Percentiles rank a stretch among this genome's conserved stretches.
Evolutionary conservation across 2,329 filamentous ascomycete species (phyloP).

Genomic region (Curvularia eragrostidis): DNA sequence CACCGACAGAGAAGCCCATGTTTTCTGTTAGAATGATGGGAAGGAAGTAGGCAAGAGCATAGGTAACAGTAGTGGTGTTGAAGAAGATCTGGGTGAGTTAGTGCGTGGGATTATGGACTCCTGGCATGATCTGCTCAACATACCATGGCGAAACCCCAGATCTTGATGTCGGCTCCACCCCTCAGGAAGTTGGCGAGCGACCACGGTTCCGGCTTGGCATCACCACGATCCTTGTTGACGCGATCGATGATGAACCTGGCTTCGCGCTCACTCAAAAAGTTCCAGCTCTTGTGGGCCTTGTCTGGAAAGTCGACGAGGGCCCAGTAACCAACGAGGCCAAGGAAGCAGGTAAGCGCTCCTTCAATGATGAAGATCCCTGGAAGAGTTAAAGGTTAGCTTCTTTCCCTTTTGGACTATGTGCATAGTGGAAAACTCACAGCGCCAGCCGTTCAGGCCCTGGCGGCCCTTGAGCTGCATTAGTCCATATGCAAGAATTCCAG

Average conservation of each 20-base stretch:
- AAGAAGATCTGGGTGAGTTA: slow-evolving; percentile 55
- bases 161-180: slow-evolving; percentile 58
- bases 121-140: slow-evolving; percentile 31
- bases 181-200: slow-evolving; percentile 56
- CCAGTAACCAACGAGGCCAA: slow-evolving; percentile 52
- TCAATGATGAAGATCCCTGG: slow-evolving; percentile 56
- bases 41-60: slow-evolving; percentile 79
- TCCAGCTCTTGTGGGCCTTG: slow-evolving; percentile 50
- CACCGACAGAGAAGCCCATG: slow-evolving; percentile 69
- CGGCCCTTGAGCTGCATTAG: slow-evolving; percentile 69
- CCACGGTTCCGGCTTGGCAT: slow-evolving; percentile 59
- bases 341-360: slow-evolving; percentile 49
- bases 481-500: slow-evolving; percentile 74
- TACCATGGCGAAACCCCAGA: slow-evolving; percentile 61
- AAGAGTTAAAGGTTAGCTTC: slow-evolving; percentile 43
- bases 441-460: slow-evolving; percentile 54
- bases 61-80: slow-evolving; percentile 73
- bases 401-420: neutral
- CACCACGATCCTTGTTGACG: slow-evolving; percentile 61
- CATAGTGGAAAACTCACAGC: slow-evolving; percentile 40
- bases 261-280: slow-evolving; percentile 57
- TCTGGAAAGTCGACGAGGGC: slow-evolving; percentile 57
- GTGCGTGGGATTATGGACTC: neutral
- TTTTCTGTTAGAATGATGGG: slow-evolving; percentile 71
- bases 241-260: slow-evolving; percentile 58